These are phyloP conservation scores for Fusarium marasasianum DNA, from an alignment of 2,329 filamentous ascomycete genomes.

Conservation along the genomic window DNA sequence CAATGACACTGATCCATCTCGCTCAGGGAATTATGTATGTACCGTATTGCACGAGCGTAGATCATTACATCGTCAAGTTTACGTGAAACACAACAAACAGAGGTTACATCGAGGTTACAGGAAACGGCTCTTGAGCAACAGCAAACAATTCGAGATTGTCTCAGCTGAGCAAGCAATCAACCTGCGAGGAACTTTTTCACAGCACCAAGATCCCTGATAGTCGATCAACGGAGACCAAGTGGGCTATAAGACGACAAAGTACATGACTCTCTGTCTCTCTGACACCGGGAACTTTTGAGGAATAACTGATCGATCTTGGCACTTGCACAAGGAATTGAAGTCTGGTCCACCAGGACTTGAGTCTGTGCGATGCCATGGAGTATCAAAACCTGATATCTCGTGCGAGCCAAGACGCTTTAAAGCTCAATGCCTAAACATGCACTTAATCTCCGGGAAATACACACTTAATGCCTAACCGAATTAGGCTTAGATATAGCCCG, in stretches of 20 bases:
- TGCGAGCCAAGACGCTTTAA: conserved; percentile 19
- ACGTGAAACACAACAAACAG: conserved; percentile 21
- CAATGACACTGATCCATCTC: conserved; percentile 4
- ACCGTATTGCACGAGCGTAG: neutral
- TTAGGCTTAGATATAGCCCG: too few relatives aligned
- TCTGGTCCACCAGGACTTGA: conserved; percentile 1
- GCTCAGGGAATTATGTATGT: neutral
- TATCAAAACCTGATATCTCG: conserved; percentile 7
- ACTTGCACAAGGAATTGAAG: conserved; percentile 6
- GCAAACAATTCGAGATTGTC: conserved; percentile 38
- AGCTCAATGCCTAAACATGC: too few relatives aligned
- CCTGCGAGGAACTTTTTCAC: neutral
- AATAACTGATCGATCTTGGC: conserved; percentile 15
- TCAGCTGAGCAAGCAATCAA: conserved; percentile 8
- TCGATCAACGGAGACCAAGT: neutral
- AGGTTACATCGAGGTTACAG: conserved; percentile 29
- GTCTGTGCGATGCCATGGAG: conserved; percentile 1
- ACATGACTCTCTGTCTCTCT: conserved; percentile 2
- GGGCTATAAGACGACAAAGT: conserved; percentile 16
- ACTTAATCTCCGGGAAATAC: too few relatives aligned
- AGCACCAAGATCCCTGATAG: neutral
- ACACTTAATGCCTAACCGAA: too few relatives aligned
- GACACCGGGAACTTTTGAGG: conserved; percentile 11
- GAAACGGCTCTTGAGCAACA: conserved; percentile 41
- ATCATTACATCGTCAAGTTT: conserved; percentile 13